These are phyloP conservation scores for Ceratobasidium sp. DNA, from an alignment of 1,284 basidiomycete species.

Conservation along the genomic window DNA sequence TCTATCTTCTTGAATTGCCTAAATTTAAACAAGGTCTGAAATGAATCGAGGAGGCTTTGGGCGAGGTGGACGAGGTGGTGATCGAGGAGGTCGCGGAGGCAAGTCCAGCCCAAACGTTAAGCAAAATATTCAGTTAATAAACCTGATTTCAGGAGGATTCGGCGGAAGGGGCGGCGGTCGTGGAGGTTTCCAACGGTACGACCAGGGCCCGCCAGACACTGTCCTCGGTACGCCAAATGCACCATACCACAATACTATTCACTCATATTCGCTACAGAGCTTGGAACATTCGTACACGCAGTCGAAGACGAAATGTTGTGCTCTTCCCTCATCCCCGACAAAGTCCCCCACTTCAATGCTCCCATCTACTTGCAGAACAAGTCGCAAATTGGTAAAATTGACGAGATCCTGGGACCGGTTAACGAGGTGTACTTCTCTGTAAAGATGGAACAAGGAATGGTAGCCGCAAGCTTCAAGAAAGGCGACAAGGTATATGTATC, in stretches of 20 bases:
- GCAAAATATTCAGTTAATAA: constrained; percentile 19
- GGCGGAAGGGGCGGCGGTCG: constrained; percentile 67
- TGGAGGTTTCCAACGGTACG: constrained; percentile 76
- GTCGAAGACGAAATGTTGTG: constrained; percentile 99
- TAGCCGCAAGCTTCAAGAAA: constrained; percentile 94
- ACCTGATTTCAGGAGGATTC: constrained; percentile 50
- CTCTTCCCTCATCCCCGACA: constrained; percentile 84
- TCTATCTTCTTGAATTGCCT: background rate
- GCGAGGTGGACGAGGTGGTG: constrained; percentile 54
- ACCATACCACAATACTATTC: background rate
- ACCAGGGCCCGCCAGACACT: constrained; percentile 85
- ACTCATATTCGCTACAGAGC: constrained; percentile 66
- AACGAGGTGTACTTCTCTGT: constrained; percentile 99
- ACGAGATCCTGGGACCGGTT: constrained; percentile 97
- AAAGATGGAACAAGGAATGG: constrained; percentile 97
- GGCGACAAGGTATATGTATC: constrained; percentile 99
- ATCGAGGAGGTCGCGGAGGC: constrained; percentile 45
- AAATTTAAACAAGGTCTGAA: background rate
- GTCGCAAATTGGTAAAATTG: constrained; percentile 94
- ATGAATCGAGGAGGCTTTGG: constrained; percentile 65
- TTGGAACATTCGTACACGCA: constrained; percentile 92
- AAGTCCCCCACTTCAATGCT: constrained; percentile 99
- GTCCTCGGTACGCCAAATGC: constrained; percentile 75
- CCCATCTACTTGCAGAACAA: constrained; percentile 99
- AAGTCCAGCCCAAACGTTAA: background rate